Conservation (phyloP, 2,329 filamentous ascomycete species). For the Fusarium protoensiforme region DNA sequence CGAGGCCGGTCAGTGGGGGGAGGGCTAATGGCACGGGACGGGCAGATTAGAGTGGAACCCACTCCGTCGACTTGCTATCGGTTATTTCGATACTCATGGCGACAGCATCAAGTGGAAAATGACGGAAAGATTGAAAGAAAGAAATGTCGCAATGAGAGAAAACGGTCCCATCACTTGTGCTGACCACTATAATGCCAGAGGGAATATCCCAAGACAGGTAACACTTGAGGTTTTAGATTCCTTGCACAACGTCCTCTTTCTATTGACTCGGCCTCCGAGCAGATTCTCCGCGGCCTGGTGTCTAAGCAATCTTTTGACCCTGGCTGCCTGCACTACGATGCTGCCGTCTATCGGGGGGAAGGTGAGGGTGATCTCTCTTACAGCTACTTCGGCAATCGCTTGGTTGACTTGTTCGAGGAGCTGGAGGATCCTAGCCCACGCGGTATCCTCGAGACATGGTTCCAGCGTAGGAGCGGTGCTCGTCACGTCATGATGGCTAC, state of each 20-base stretch:
- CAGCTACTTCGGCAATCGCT: neutral
- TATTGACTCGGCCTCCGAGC: neutral
- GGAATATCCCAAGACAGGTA: neutral
- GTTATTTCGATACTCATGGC: neutral
- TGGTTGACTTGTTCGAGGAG: neutral
- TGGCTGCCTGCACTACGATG: neutral
- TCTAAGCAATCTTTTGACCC: neutral
- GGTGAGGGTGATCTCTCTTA: neutral
- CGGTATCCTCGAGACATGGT: neutral
- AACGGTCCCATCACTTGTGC: neutral
- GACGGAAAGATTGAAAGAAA: neutral
- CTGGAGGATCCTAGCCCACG: neutral
- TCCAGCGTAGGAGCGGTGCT: neutral
- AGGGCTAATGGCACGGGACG: neutral
- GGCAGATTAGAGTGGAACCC: neutral
- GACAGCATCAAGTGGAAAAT: neutral
- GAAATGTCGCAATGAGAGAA: neutral
- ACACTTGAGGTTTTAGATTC: neutral
- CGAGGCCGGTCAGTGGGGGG: neutral
- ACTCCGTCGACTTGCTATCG: neutral
- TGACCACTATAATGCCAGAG: neutral
- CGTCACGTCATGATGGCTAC: neutral
- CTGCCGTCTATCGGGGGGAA: neutral
- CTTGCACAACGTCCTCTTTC: neutral
- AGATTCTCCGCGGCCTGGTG: neutral